Percentiles rank a stretch among this genome's conserved stretches.
Evolutionary conservation across 306 rosid genomes (phyloP).

Genomic region (Prunus padus): DNA sequence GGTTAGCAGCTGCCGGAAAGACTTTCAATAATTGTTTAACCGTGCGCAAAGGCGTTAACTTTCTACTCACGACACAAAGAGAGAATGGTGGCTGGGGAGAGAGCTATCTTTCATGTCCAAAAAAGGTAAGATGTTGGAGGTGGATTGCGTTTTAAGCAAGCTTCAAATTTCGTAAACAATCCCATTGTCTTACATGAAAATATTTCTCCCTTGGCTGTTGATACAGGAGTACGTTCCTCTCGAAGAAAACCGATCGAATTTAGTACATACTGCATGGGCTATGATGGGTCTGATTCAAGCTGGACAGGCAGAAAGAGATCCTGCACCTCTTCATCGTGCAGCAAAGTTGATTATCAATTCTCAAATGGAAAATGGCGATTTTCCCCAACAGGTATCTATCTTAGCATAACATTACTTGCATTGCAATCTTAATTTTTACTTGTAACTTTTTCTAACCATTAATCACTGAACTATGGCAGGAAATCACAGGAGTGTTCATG

Average conservation of each 20-base stretch:
- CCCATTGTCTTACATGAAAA: not conserved
- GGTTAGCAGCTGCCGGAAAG: no score
- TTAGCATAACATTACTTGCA: not conserved
- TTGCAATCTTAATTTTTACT: no score
- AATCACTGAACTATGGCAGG: conserved; percentile 28
- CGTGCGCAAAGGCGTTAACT: conserved; percentile 29
- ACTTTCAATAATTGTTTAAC: no score
- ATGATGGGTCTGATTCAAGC: conserved; percentile 60
- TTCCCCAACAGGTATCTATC: conserved; percentile 61
- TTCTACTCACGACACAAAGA: conserved; percentile 45
- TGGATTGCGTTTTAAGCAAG: not conserved
- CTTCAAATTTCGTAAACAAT: not conserved
- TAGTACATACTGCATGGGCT: conserved; percentile 75
- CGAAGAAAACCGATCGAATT: conserved; percentile 50
- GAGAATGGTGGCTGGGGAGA: conserved; percentile 80
- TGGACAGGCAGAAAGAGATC: conserved; percentile 10
- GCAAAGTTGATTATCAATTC: conserved; percentile 57
- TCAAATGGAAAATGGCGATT: conserved; percentile 59
- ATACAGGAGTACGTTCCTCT: conserved; percentile 47
- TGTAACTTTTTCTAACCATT: not conserved
- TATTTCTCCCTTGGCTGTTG: not conserved
- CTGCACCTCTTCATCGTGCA: conserved; percentile 54
- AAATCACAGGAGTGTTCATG: conserved; percentile 51
- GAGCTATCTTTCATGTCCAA: conserved; percentile 54
- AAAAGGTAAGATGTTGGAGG: conserved; percentile 27